These are phyloP conservation scores for Diaporthe ampelina DNA, from an alignment of 2,329 filamentous ascomycete genomes.

Conservation along the genomic window DNA sequence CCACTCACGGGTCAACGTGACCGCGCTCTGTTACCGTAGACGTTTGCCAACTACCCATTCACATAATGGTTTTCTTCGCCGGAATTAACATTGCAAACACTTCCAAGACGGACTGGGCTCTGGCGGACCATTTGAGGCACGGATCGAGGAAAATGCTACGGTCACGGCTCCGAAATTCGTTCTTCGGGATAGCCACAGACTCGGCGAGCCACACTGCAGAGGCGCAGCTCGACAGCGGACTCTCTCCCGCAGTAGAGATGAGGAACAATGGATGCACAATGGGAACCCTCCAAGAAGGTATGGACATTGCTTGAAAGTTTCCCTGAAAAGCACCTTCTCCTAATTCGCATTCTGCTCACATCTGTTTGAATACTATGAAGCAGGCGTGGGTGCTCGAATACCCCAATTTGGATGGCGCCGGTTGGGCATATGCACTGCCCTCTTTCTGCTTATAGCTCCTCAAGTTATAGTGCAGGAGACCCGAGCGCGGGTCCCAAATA, in stretches of 20 bases:
- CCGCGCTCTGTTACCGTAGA: background rate
- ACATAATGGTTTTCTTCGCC: background rate
- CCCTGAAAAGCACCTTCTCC: too few relatives aligned
- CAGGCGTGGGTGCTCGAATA: too few relatives aligned
- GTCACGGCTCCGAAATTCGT: background rate
- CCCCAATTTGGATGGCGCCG: too few relatives aligned
- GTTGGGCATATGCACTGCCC: too few relatives aligned
- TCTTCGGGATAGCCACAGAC: background rate
- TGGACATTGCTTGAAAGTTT: too few relatives aligned
- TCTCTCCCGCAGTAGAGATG: too few relatives aligned
- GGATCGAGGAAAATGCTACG: background rate
- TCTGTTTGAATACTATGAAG: too few relatives aligned
- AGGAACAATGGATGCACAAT: background rate
- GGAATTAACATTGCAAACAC: background rate
- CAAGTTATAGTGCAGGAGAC: too few relatives aligned
- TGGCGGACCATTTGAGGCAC: background rate
- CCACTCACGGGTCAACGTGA: background rate
- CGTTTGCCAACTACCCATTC: too few relatives aligned
- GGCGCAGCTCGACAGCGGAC: background rate
- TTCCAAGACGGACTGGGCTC: background rate
- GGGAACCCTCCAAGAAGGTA: background rate
- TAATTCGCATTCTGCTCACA: too few relatives aligned
- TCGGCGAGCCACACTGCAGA: background rate
- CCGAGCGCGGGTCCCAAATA: too few relatives aligned
- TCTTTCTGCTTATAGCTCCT: too few relatives aligned